Percentiles rank a stretch among this genome's conserved stretches.
phyloP scores from a whole-genome alignment of 176 grass and related monocot genomes.

The Typha latifolia region DNA sequence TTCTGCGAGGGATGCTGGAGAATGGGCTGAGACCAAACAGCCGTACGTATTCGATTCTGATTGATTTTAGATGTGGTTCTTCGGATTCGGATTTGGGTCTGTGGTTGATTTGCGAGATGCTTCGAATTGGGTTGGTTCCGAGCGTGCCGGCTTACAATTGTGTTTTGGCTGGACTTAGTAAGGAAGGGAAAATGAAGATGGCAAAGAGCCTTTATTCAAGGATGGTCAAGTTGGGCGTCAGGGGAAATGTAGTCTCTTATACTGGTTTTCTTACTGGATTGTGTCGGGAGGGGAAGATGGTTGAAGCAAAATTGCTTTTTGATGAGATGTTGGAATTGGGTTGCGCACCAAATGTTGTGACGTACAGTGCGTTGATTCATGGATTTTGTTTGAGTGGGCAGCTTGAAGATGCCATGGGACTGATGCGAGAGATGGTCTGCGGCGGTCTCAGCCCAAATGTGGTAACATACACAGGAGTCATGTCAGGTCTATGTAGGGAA shows the following conservation, averaged over 20 bases:
- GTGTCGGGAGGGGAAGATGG: conserved; percentile 7
- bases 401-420: conserved; percentile 9
- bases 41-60: conserved; percentile 25
- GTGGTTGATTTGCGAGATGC: conserved; percentile 14
- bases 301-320: conserved; percentile 22
- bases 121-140: conserved; percentile 19
- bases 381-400: conserved; percentile 17
- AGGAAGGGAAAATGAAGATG: conserved; percentile 15
- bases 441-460: conserved; percentile 12
- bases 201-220: conserved; percentile 18
- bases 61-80: conserved; percentile 5
- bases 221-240: conserved; percentile 25
- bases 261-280: conserved; percentile 21
- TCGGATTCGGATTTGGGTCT: conserved; percentile 6
- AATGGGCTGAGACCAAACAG: conserved; percentile 8
- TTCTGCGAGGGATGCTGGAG: conserved; percentile 7
- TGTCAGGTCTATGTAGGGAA: conserved; percentile 9
- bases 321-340: conserved; percentile 21
- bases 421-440: conserved; percentile 18
- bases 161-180: conserved; percentile 14
- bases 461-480: conserved; percentile 15
- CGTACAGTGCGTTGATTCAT: conserved; percentile 16
- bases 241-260: conserved; percentile 17
- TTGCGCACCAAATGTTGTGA: conserved; percentile 12
- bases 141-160: conserved; percentile 19